These are phyloP conservation scores for Porphyrellus cyaneotinctus DNA, from an alignment of 768 basidiomycete species.

Conservation along the genomic window DNA sequence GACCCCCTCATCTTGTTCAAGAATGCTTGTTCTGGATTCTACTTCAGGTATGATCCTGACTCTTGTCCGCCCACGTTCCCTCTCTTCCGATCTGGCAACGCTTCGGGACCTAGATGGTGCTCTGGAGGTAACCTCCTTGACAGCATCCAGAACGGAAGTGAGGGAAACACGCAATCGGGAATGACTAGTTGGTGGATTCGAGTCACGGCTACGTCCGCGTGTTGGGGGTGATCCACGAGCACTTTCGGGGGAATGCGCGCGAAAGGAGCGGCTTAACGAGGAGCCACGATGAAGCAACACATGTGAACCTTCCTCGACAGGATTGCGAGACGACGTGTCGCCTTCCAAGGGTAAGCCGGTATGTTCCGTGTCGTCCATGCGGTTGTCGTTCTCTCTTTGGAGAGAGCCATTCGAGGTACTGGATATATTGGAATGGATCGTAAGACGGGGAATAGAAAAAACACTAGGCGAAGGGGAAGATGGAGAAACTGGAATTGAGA, in stretches of 20 bases:
- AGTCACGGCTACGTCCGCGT: background rate
- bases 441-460: background rate
- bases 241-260: constrained; percentile 2
- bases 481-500: background rate
- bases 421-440: constrained; percentile 3
- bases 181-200: background rate
- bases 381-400: background rate
- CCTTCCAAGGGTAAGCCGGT: background rate
- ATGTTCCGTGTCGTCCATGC: background rate
- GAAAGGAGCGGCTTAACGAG: background rate
- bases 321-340: constrained; percentile 29
- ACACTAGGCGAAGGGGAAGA: background rate
- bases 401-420: constrained; percentile 3
- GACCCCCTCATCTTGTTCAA: background rate
- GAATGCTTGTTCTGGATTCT: background rate
- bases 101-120: constrained; percentile 19
- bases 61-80: constrained; percentile 22
- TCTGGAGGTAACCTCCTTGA: constrained; percentile 19
- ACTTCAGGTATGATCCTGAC: constrained; percentile 7
- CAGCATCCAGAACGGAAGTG: constrained; percentile 13
- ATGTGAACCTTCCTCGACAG: constrained; percentile 22
- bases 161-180: constrained; percentile 21
- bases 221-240: background rate
- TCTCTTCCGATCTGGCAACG: constrained; percentile 35
- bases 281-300: background rate